Conservation (phyloP, 2,329 filamentous ascomycete species). For the Penicillium sumatraense region DNA sequence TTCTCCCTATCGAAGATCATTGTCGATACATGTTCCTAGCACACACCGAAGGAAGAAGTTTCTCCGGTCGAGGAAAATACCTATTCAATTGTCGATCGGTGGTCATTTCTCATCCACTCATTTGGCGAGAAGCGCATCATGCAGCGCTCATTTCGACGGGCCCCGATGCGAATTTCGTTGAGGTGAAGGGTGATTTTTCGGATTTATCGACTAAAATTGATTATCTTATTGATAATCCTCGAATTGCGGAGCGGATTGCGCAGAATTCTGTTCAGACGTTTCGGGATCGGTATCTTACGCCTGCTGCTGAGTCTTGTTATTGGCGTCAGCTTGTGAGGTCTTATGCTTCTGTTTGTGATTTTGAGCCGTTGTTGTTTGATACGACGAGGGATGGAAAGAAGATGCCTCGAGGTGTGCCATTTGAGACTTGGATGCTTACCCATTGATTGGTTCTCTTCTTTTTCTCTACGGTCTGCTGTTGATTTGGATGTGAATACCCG, state of each 20-base stretch:
- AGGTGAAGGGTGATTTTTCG: constrained; percentile 59
- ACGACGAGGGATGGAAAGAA: constrained; percentile 33
- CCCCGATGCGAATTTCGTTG: constrained; percentile 55
- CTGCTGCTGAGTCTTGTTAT: constrained; percentile 60
- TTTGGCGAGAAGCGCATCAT: constrained; percentile 56
- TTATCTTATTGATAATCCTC: constrained; percentile 48
- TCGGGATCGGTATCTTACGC: constrained; percentile 58
- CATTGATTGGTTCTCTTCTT: constrained; percentile 11
- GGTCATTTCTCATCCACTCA: constrained; percentile 53
- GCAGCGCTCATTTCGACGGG: constrained; percentile 51
- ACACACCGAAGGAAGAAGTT: constrained; percentile 59
- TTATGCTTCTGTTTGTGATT: constrained; percentile 46
- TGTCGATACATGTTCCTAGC: constrained; percentile 60
- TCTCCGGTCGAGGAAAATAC: constrained; percentile 60
- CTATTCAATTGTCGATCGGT: constrained; percentile 58
- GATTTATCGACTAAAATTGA: constrained; percentile 55
- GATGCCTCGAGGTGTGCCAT: constrained; percentile 40
- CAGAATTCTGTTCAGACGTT: constrained; percentile 54
- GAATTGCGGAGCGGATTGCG: constrained; percentile 55
- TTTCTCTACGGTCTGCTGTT: background rate
- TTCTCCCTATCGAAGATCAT: constrained; percentile 57
- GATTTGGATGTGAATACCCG: background rate
- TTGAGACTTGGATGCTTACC: constrained; percentile 47
- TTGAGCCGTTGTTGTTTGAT: constrained; percentile 44
- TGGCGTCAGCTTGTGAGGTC: constrained; percentile 54